Percentiles rank a stretch among this genome's conserved stretches.
Evolutionary conservation across 2,329 filamentous ascomycete genomes (phyloP).

Genomic region (Cordyceps tenuipes): DNA sequence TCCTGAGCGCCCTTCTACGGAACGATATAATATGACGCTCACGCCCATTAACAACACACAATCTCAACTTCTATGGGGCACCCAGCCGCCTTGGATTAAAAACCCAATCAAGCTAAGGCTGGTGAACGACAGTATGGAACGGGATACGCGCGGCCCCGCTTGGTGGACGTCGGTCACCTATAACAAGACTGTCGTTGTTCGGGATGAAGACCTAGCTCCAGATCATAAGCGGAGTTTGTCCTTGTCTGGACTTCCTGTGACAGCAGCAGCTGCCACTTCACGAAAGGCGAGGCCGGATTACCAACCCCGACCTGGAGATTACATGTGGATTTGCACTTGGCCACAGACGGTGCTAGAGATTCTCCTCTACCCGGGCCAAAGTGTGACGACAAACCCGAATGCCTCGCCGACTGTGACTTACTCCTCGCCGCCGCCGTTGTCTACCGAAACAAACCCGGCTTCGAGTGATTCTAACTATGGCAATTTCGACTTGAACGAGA

Average conservation of each 20-base stretch:
- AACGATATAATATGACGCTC: conserved; percentile 34
- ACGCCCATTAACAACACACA: conserved; percentile 31
- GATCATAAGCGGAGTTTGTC: conserved; percentile 22
- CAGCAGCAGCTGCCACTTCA: conserved; percentile 11
- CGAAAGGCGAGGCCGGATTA: conserved; percentile 20
- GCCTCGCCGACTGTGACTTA: neutral
- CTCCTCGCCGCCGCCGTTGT: conserved; percentile 12
- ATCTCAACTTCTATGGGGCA: conserved; percentile 41
- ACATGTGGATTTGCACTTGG: conserved; percentile 52
- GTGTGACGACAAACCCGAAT: conserved; percentile 28
- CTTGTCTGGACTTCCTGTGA: conserved; percentile 9
- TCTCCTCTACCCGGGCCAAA: conserved; percentile 49
- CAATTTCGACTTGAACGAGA: conserved; percentile 11
- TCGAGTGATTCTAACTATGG: conserved; percentile 10
- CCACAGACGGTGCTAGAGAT: conserved; percentile 46
- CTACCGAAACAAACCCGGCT: conserved; percentile 5
- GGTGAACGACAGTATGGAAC: conserved; percentile 44
- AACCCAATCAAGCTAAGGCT: conserved; percentile 33
- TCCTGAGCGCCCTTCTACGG: conserved; percentile 19
- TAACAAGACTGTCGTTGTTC: conserved; percentile 49
- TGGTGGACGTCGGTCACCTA: conserved; percentile 45
- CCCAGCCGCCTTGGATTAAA: conserved; percentile 39
- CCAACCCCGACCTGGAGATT: conserved; percentile 37
- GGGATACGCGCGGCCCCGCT: conserved; percentile 39
- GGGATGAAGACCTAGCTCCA: conserved; percentile 29